These are phyloP conservation scores for Cyberlindnera maritima DNA, from an alignment of 805 yeast species.

Conservation along the genomic window DNA sequence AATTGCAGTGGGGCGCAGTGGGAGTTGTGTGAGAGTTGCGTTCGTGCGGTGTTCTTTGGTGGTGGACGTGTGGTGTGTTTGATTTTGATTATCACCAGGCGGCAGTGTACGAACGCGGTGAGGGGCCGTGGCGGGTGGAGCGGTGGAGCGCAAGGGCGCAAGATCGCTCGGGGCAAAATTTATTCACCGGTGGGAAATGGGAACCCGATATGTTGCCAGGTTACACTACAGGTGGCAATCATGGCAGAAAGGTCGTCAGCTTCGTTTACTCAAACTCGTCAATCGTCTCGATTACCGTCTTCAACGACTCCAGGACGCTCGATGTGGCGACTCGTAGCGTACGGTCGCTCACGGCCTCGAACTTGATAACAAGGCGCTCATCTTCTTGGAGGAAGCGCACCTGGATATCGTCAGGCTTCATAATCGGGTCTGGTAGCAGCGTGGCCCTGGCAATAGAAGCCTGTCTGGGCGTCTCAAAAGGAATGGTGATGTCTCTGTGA, in stretches of 20 bases:
- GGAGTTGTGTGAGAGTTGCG: too few relatives aligned
- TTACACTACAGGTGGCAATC: background rate
- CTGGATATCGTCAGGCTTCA: constrained; percentile 63
- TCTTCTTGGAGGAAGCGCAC: constrained; percentile 42
- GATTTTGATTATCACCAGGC: background rate
- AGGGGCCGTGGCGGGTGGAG: background rate
- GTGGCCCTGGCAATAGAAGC: constrained; percentile 63
- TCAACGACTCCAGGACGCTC: constrained; percentile 71
- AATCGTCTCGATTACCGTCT: constrained; percentile 75
- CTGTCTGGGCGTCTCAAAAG: constrained; percentile 57
- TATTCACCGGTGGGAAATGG: background rate
- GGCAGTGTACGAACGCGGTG: background rate
- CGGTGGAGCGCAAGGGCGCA: too few relatives aligned
- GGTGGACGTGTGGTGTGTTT: constrained; percentile 5
- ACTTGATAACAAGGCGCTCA: constrained; percentile 40
- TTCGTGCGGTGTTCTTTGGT: background rate
- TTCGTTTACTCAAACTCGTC: constrained; percentile 53
- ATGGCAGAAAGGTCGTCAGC: background rate
- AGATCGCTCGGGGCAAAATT: background rate
- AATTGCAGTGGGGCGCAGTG: background rate
- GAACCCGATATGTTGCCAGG: too few relatives aligned
- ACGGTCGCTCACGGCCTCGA: constrained; percentile 66
- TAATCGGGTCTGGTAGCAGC: constrained; percentile 75
- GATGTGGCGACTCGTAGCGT: constrained; percentile 82
- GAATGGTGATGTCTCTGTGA: constrained; percentile 52